Evolutionary conservation across 768 basidiomycete species (phyloP).

Genomic region (Lactarius akahatsu): DNA sequence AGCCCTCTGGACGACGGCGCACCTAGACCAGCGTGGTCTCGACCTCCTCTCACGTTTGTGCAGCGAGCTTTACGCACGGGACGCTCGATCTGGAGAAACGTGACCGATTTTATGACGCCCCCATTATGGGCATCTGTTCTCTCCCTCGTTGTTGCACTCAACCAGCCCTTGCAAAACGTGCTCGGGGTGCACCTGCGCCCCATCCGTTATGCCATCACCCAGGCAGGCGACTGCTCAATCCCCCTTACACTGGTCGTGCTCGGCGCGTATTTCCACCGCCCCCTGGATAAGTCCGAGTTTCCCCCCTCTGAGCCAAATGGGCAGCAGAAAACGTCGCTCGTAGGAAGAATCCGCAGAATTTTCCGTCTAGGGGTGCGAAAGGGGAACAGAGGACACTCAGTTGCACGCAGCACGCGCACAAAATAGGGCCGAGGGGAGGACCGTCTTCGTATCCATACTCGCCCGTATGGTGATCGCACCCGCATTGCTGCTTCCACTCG

Average conservation of each 20-base stretch:
- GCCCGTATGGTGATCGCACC: slow-evolving; percentile 83
- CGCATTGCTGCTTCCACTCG: slow-evolving; percentile 67
- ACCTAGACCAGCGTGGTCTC: slow-evolving; percentile 27
- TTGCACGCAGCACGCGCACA: slow-evolving; percentile 26
- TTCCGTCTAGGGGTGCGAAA: slow-evolving; percentile 36
- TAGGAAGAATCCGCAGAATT: slow-evolving; percentile 45
- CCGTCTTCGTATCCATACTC: slow-evolving; percentile 75
- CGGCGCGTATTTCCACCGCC: slow-evolving; percentile 83
- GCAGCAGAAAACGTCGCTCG: slow-evolving; percentile 34
- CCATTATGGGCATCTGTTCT: slow-evolving; percentile 78
- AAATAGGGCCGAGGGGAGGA: slow-evolving; percentile 71
- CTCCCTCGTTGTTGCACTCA: slow-evolving; percentile 74
- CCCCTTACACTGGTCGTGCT: slow-evolving; percentile 89
- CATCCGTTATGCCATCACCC: slow-evolving; percentile 61
- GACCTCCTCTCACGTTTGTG: slow-evolving; percentile 33
- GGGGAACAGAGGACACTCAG: neutral
- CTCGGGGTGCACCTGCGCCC: slow-evolving; percentile 62
- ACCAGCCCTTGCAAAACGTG: slow-evolving; percentile 68
- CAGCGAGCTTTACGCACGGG: slow-evolving; percentile 34
- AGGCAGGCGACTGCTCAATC: slow-evolving; percentile 75
- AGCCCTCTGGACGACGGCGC: slow-evolving; percentile 32
- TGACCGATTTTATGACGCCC: slow-evolving; percentile 82
- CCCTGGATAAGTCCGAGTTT: slow-evolving; percentile 29
- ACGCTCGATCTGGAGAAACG: slow-evolving; percentile 37
- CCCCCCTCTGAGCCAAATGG: slow-evolving; percentile 4